These are phyloP conservation scores for Gleditsia sinensis DNA, from an alignment of 306 rosid species.

Conservation along the genomic window DNA sequence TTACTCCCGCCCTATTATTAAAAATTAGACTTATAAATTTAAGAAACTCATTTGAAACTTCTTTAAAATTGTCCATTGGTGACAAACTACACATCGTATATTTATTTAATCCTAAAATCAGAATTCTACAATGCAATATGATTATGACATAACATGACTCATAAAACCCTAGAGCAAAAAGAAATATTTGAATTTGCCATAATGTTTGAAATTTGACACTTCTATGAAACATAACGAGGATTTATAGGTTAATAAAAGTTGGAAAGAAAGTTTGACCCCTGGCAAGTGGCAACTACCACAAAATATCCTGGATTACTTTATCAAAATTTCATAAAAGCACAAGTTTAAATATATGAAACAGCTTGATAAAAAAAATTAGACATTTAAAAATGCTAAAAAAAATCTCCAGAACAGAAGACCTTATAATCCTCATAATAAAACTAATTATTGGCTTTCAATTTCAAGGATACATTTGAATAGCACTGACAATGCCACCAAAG, in stretches of 20 bases:
- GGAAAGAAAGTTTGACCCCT: neutral
- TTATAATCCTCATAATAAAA: conserved; percentile 2
- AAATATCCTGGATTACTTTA: conserved; percentile 4
- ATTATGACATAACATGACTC: conserved; percentile 23
- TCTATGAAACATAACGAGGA: conserved; percentile 16
- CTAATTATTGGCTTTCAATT: neutral
- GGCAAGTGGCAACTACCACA: neutral
- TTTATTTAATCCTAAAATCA: conserved; percentile 28
- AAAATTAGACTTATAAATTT: neutral
- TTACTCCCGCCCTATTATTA: neutral
- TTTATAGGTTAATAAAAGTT: neutral
- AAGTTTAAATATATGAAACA: conserved; percentile 14
- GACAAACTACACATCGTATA: neutral
- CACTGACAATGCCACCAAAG: conserved; percentile 83
- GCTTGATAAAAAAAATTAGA: neutral
- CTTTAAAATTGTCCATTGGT: neutral
- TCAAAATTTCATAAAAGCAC: conserved; percentile 12
- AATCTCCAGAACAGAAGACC: conserved; percentile 17
- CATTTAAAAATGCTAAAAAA: neutral
- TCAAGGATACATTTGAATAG: conserved; percentile 95
- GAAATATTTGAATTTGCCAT: conserved; percentile 21
- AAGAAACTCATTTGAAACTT: conserved; percentile 8
- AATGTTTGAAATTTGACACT: neutral
- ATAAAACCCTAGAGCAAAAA: neutral
- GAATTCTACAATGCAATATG: neutral